Evolutionary conservation across 2,329 filamentous ascomycete genomes (phyloP), one percentile per base, ranked within the genome.

Genomic region (Phialocephala sp.): DNA sequence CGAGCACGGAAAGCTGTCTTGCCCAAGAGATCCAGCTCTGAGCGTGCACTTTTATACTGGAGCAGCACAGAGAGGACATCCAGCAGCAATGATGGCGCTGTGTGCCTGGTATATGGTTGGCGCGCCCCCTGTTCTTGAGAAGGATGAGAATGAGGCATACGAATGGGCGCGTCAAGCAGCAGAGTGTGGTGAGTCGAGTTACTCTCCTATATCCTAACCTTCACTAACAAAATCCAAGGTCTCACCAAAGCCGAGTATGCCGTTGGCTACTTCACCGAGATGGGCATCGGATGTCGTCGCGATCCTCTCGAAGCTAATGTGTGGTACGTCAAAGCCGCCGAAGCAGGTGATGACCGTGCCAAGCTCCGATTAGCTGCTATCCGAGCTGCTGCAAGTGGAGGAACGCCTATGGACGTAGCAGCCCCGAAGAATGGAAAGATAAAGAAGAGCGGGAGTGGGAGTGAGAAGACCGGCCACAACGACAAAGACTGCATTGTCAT

Each of bases 61-160:
- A 32, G 94, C 95, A 14, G 95, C 95, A 2, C 91, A 97, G 74
- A 84, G 86, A 55, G 93, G 92, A 0, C 91, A 97, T 74, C 84
- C 93, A 0, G 86, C 89, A 57, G 94, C 93, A 57, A 98, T 98
- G 93, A 97, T 99, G 94, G 94, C 94, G 4, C 83, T 99, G 9
- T 99, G 95, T 79, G 95, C 95, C 12, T 99, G 95, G 95, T 99
- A 98, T 78, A 91, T 98, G 85, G 91, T 98, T 47, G 95, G 95
- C 12, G 95, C 95, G 1, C 91, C 94, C 71, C 93, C 94, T 0
- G 88, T 98, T 15, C 81, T 99, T 24, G 94, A 97, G 67, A 97
- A 95, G 79, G 94, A 99, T 73, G 94, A 98, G 77, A 90, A 91
- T 72, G 95, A 99, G 78, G 95, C 95, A 11, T 98, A 96, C 75